Base-by-base conservation (phyloP, 768 basidiomycete species). In the Amanita rimosa region DNA sequence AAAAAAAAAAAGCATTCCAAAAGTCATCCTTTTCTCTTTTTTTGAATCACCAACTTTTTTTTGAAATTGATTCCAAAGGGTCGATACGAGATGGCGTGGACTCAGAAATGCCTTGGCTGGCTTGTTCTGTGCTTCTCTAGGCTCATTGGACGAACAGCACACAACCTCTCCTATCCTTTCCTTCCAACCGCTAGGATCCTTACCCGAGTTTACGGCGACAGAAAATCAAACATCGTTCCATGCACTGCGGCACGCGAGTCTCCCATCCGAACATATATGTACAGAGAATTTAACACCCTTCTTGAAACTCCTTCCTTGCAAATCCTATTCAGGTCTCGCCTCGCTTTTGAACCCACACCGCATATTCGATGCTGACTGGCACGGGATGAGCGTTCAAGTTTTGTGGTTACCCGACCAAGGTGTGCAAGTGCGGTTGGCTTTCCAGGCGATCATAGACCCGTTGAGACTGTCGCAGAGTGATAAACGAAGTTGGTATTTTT, bases 251-350 rank as follows among this genome's bases (percentile, higher is more conserved):
- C 83, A 93, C 56, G 88, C 85, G 1, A 77, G 78, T 6, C 74
- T 85, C 16, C 85, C 86, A 6, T 87, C 83, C 3, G 89, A 94
- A 60, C 72, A 83, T 55, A 86, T 97, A n/a, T 99, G 95, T 60
- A 98, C 95, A 4, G 96, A 98, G 61, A 97, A 97, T 58, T 69
- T 98, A 7, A 97, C 95, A 0, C 95, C 96, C 0, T 96, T 98
- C 67, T 73, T 97, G 50, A 92, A 95, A 60, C 79, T 97, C 8
- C 69, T 98, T 1, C 96, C 96, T 0, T 98, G 95, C 71, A 90
- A 96, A 59, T 81, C 87, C 4, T 68, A 74, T 16, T 90, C 93
- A 0, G 94, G 96, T 10, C 73, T 97, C 17, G 87, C 91, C 0
- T 70, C 66, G 13, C 72, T 97, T 19, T 69, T 98, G 38, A 89